phyloP scores from a whole-genome alignment of 1,284 basidiomycete species.

The Ustilago xerochloae region DNA sequence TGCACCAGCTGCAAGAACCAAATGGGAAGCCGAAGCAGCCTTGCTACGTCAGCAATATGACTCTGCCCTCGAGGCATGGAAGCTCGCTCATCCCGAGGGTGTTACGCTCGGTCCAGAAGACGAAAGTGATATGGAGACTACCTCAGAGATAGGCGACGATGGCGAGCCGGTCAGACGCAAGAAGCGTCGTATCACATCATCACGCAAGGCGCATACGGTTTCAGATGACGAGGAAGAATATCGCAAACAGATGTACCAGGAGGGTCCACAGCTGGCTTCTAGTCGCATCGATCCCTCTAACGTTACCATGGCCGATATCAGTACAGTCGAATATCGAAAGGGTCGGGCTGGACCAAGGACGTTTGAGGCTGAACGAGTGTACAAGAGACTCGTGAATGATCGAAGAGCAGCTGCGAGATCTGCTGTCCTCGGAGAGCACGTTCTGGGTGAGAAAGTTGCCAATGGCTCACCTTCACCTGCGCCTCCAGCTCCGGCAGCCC shows the following conservation, averaged over 20 bases:
- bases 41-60: constrained; percentile 38
- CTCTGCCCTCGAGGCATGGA: constrained; percentile 35
- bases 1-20: constrained; percentile 11
- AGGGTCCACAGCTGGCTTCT: constrained; percentile 31
- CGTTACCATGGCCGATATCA: constrained; percentile 51
- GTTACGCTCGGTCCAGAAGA: constrained; percentile 37
- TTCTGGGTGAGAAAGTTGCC: constrained; percentile 32
- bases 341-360: constrained; percentile 61
- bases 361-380: constrained; percentile 59
- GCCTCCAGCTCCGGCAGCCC: constrained; percentile 15
- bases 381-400: constrained; percentile 48
- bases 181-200: constrained; percentile 12
- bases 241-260: constrained; percentile 28
- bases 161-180: constrained; percentile 36
- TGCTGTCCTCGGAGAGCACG: constrained; percentile 35
- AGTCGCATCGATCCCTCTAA: constrained; percentile 36
- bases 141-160: constrained; percentile 35
- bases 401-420: constrained; percentile 36
- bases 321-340: constrained; percentile 44
- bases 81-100: constrained; percentile 28
- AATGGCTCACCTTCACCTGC: constrained; percentile 34
- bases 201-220: constrained; percentile 43
- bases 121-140: constrained; percentile 51
- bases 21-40: constrained; percentile 43
- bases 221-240: constrained; percentile 60